Conservation (phyloP, 2,329 filamentous ascomycete species). For the Knufia petricola region DNA sequence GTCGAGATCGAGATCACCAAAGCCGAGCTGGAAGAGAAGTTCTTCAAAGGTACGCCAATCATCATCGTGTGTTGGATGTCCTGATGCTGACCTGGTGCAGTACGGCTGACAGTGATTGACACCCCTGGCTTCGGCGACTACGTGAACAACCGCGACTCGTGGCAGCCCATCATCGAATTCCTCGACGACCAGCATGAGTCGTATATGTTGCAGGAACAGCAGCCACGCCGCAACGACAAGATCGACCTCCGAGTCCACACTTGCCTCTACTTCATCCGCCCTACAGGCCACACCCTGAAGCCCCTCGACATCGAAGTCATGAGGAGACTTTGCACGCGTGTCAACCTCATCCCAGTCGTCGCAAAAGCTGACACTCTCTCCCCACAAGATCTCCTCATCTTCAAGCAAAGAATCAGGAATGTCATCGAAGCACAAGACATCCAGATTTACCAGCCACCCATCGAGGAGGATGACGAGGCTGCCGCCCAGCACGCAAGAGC, state of each 20-base stretch:
- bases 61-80: slow-evolving; percentile 12
- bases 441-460: slow-evolving; percentile 96
- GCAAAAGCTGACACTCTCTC: slow-evolving; percentile 98
- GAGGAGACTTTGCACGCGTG: slow-evolving; percentile 96
- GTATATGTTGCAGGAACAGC: slow-evolving; percentile 99
- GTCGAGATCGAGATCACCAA: slow-evolving; percentile 99
- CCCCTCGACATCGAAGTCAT: slow-evolving; percentile 98
- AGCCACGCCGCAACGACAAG: slow-evolving; percentile 95
- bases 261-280: slow-evolving; percentile 98
- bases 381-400: slow-evolving; percentile 78
- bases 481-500: slow-evolving; percentile 89
- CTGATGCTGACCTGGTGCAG: slow-evolving; percentile 38
- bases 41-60: slow-evolving; percentile 83
- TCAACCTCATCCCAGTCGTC: slow-evolving; percentile 96
- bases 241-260: slow-evolving; percentile 98
- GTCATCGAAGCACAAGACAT: slow-evolving; percentile 98
- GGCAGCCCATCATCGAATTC: slow-evolving; percentile 99
- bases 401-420: slow-evolving; percentile 88
- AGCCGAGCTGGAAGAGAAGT: slow-evolving; percentile 99
- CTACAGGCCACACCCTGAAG: slow-evolving; percentile 96
- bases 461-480: slow-evolving; percentile 96
- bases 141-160: slow-evolving; percentile 99
- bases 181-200: slow-evolving; percentile 99
- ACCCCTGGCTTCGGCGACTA: slow-evolving; percentile 99
- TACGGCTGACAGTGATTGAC: slow-evolving; percentile 96